Evolutionary conservation across 768 basidiomycete genomes (phyloP).

Genomic region (Tulasnella sp.): DNA sequence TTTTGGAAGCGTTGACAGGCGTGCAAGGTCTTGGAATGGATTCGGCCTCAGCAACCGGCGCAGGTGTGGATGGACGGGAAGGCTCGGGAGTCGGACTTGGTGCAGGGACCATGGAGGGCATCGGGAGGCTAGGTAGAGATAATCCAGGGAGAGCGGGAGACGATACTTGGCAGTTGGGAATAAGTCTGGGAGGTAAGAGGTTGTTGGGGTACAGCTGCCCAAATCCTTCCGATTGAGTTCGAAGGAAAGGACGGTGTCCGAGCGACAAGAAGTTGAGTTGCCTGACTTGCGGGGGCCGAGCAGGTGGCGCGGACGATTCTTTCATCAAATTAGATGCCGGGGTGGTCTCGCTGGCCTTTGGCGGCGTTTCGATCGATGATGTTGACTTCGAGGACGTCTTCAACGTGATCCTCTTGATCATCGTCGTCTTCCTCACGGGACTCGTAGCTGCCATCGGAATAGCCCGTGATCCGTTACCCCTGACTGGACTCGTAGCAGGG

Average conservation of each 20-base stretch:
- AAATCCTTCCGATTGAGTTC: neutral
- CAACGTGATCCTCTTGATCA: conserved; percentile 4
- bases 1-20: neutral
- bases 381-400: neutral
- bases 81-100: neutral
- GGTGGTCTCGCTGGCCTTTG: neutral
- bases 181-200: neutral
- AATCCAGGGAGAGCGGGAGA: neutral
- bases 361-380: neutral
- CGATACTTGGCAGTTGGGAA: neutral
- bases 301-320: neutral
- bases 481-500: neutral
- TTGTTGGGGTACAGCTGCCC: neutral
- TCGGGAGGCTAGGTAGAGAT: neutral
- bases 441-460: neutral
- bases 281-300: neutral
- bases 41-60: neutral
- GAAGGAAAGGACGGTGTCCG: neutral
- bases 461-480: neutral
- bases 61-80: neutral
- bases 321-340: neutral
- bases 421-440: conserved; percentile 1
- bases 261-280: conserved; percentile 4
- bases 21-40: neutral
- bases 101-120: neutral